Conservation (phyloP, 2,329 filamentous ascomycete species). For the Diaporthe australafricana region DNA sequence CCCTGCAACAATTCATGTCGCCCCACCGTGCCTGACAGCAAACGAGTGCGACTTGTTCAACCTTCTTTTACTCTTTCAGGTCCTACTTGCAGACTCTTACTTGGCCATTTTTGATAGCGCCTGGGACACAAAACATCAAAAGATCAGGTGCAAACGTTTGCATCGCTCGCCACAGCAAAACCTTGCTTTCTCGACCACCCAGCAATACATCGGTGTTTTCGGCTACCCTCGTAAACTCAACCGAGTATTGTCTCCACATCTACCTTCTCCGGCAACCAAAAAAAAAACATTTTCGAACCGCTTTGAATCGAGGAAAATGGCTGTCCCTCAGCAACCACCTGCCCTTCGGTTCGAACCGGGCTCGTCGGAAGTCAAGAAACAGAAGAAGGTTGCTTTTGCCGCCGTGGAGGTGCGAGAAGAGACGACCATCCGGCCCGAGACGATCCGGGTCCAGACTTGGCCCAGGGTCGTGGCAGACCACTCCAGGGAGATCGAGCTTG, state of each 20-base stretch:
- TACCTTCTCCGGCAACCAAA: too few species aligned
- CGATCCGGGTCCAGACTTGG: constrained; percentile 14
- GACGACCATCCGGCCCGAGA: background rate
- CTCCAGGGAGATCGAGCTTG: constrained; percentile 5
- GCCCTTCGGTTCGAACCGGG: accelerated
- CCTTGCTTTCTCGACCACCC: too few species aligned
- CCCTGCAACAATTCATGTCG: background rate
- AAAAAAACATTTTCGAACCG: too few species aligned
- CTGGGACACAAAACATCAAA: too few species aligned
- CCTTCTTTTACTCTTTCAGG: too few species aligned
- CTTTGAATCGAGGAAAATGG: background rate
- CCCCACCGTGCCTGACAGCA: background rate
- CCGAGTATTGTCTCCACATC: too few species aligned
- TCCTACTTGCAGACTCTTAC: background rate
- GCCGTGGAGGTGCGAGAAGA: background rate
- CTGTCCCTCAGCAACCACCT: background rate
- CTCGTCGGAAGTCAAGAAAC: background rate
- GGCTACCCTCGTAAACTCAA: too few species aligned
- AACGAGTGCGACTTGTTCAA: background rate
- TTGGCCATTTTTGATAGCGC: too few species aligned
- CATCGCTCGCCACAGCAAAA: too few species aligned
- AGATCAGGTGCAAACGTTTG: too few species aligned
- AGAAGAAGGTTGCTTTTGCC: background rate
- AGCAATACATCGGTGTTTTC: too few species aligned
- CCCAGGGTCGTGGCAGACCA: background rate